Base-by-base conservation (phyloP, 345 rosid species). In the Mangifera indica region DNA sequence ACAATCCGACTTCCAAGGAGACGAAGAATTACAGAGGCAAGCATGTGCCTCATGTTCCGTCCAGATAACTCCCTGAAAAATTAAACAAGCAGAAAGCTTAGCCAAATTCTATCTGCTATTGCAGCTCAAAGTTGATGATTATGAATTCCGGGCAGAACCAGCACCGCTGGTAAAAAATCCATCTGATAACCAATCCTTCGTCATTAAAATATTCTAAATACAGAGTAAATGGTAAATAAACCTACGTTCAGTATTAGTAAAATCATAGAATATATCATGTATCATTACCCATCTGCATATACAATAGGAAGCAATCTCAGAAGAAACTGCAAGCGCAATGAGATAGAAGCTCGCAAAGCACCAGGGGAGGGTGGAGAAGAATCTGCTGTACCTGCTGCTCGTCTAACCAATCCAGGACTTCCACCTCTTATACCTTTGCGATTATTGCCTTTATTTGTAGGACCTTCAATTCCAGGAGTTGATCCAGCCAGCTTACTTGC, bases 1-100 rank as follows among this genome's bases (percentile, higher is more conserved):
- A 96, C 94, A 75, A 93, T 87, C 72, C 97, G 84, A 77, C 86
- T 87, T 61, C 97, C 99, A 70, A 96, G 96, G 54, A 96, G 84
- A 61, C 93, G 92, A 76, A 96, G 91, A 54, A 96, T 83, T 66
- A 90, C 93, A 70, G 88, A 68, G 26, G 98, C 96, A 87, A 96
- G 98, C 86, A 82, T 72, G 63, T 86, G 85, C 83, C 90, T 89
- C 86, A 87, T 83, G 85, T 85, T 91, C 75, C 89, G 82, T 54
- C 87, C 87, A 2, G 93, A 86, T 72, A 93, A 87, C 79, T 93
- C 98, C 85, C 99, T 93, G 86, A 48, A 48, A 65, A 59, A 21
- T 66, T 52, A 42, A 75, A 60, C 34, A 73, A 25, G 49, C 46
- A 12, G 12, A 70, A 67, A 20, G 49, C 32, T 58, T 44, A 58